These are phyloP conservation scores for Annulohypoxylon nitens DNA, from an alignment of 495 filamentous ascomycete genomes.

Conservation along the genomic window DNA sequence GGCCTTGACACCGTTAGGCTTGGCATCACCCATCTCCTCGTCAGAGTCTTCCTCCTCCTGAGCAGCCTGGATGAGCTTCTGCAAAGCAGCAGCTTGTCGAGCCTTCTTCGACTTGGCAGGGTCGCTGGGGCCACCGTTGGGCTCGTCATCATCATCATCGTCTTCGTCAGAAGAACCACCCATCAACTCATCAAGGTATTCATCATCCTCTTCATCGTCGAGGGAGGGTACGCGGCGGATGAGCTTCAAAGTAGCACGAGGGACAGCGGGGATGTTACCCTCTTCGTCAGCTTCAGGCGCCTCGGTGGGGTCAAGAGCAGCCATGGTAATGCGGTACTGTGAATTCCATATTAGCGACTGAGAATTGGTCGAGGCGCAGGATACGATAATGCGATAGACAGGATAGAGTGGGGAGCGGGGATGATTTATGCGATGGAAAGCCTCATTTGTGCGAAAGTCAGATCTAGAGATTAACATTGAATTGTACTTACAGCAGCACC, in stretches of 20 bases:
- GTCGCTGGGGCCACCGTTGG: constrained; percentile 90
- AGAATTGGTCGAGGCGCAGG: constrained; percentile 2
- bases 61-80: constrained; percentile 78
- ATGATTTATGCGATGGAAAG: constrained; percentile 8
- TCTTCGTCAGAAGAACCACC: constrained; percentile 57
- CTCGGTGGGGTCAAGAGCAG: constrained; percentile 92
- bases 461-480: not conserved
- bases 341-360: constrained; percentile 38
- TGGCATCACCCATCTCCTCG: constrained; percentile 71
- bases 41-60: constrained; percentile 65
- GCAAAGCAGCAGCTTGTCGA: constrained; percentile 74
- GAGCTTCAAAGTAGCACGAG: constrained; percentile 89
- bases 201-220: constrained; percentile 70
- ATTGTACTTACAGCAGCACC: constrained; percentile 76
- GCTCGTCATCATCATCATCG: constrained; percentile 75
- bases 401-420: constrained; percentile 1
- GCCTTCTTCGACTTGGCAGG: constrained; percentile 88
- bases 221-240: constrained; percentile 75
- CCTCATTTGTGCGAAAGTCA: not conserved
- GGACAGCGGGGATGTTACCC: constrained; percentile 68
- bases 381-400: not conserved
- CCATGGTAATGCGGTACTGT: constrained; percentile 98
- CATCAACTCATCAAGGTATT: constrained; percentile 66
- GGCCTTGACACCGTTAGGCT: constrained; percentile 63
- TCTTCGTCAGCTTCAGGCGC: constrained; percentile 74